Evolutionary conservation across 352 stramenopile species (phyloP).

Genomic region (Phytophthora nicotianae): DNA sequence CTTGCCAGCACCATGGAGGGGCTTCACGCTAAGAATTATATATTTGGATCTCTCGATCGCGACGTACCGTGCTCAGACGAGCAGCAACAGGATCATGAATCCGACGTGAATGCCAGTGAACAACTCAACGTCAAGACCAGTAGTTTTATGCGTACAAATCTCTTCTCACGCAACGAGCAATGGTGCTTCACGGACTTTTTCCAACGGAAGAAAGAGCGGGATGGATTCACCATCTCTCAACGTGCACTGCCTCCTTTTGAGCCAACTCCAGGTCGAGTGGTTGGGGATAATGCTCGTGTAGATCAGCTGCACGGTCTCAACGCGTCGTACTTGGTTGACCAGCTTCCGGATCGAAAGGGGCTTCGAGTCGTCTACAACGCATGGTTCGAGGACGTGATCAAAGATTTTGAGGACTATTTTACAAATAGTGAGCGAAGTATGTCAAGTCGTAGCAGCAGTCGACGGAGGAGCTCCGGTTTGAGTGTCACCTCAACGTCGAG

Average conservation of each 20-base stretch:
- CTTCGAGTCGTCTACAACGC: constrained; percentile 52
- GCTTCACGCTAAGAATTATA: constrained; percentile 40
- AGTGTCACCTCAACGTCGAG: constrained; percentile 11
- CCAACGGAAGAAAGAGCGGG: constrained; percentile 25
- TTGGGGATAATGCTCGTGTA: constrained; percentile 31
- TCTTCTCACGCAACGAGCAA: constrained; percentile 29
- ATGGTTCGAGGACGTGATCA: constrained; percentile 21
- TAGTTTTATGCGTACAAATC: constrained; percentile 35
- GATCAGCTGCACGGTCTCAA: constrained; percentile 46
- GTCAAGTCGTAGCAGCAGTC: constrained; percentile 22
- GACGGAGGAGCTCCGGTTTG: constrained; percentile 5
- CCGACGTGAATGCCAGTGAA: not conserved
- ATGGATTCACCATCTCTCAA: constrained; percentile 44
- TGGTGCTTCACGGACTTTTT: constrained; percentile 12
- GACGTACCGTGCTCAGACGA: constrained; percentile 23
- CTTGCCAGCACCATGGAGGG: constrained; percentile 38
- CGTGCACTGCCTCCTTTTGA: constrained; percentile 27
- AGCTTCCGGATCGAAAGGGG: constrained; percentile 35
- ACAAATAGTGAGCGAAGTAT: constrained; percentile 9
- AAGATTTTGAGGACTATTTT: constrained; percentile 2
- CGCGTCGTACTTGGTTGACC: constrained; percentile 39
- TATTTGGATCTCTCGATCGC: constrained; percentile 42
- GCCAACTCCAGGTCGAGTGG: constrained; percentile 22
- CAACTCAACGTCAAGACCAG: constrained; percentile 45
- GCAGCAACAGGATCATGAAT: constrained; percentile 2